Conservation (phyloP, 2,329 filamentous ascomycete species). For the Tolypocladium ovalisporum region DNA sequence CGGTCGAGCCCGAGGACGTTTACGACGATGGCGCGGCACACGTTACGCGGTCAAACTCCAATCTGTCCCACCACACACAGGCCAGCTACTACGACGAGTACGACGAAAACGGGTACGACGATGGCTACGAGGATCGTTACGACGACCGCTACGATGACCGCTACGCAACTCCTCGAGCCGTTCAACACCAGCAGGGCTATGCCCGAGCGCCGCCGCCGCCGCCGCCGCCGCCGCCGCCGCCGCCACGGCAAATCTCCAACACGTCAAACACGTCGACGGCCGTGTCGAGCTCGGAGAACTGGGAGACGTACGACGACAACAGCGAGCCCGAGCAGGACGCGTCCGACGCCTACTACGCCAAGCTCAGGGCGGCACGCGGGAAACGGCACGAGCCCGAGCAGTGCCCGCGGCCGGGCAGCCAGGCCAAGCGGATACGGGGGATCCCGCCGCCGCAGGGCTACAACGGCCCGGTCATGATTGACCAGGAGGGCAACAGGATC, state of each 20-base stretch:
- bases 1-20: constrained; percentile 67
- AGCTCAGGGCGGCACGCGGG: constrained; percentile 54
- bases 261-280: constrained; percentile 62
- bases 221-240: no score
- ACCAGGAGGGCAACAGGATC: constrained; percentile 50
- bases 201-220: constrained; percentile 29
- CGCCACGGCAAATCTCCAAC: constrained; percentile 49
- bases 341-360: constrained; percentile 71
- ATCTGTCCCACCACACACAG: constrained; percentile 20
- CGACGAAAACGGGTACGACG: constrained; percentile 24
- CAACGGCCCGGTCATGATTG: constrained; percentile 36
- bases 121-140: constrained; percentile 17
- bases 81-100: constrained; percentile 18
- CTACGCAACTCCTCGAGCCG: constrained; percentile 29
- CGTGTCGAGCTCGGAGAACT: constrained; percentile 83
- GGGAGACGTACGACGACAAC: constrained; percentile 89
- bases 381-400: constrained; percentile 51
- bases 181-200: constrained; percentile 20
- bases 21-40: constrained; percentile 54
- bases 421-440: constrained; percentile 43
- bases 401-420: constrained; percentile 28
- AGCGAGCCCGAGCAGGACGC: constrained; percentile 67
- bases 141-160: constrained; percentile 15
- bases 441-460: constrained; percentile 37
- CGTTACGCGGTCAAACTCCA: constrained; percentile 28